Conservation (phyloP, 306 rosid species). For the Prunus dulcis region DNA sequence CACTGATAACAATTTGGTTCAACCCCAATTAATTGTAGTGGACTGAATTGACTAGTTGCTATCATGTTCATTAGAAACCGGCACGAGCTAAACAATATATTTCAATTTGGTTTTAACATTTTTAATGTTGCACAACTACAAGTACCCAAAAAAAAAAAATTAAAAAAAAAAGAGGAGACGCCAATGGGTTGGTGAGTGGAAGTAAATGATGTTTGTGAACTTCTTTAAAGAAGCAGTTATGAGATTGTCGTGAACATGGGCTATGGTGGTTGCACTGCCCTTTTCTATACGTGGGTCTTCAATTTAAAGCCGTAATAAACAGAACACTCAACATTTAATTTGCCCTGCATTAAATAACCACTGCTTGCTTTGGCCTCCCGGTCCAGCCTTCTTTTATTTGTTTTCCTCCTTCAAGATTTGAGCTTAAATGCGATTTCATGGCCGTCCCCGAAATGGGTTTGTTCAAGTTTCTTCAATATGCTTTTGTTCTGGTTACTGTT, state of each 20-base stretch:
- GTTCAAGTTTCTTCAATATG: constrained; percentile 24
- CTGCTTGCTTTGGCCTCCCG: background rate
- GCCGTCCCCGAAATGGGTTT: constrained; percentile 21
- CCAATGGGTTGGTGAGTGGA: constrained; percentile 18
- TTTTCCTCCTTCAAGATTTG: constrained; percentile 1
- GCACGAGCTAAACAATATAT: no score
- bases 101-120: no score
- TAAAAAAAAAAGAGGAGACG: no score
- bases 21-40: no score
- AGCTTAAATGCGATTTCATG: constrained; percentile 26
- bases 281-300: background rate
- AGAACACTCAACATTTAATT: background rate
- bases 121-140: no score
- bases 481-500: constrained; percentile 24
- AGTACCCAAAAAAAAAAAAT: background rate
- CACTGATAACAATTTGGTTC: background rate
- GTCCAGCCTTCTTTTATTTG: constrained; percentile 5
- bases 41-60: background rate
- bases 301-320: background rate
- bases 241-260: constrained; percentile 33
- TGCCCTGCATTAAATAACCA: background rate
- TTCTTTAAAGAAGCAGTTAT: constrained; percentile 41
- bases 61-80: no score
- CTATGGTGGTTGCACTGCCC: constrained; percentile 48
- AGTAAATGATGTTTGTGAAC: constrained; percentile 30